Evolutionary conservation across 2,329 filamentous ascomycete genomes (phyloP), one percentile per base, ranked within the genome.

Genomic region (Fusarium sp.): DNA sequence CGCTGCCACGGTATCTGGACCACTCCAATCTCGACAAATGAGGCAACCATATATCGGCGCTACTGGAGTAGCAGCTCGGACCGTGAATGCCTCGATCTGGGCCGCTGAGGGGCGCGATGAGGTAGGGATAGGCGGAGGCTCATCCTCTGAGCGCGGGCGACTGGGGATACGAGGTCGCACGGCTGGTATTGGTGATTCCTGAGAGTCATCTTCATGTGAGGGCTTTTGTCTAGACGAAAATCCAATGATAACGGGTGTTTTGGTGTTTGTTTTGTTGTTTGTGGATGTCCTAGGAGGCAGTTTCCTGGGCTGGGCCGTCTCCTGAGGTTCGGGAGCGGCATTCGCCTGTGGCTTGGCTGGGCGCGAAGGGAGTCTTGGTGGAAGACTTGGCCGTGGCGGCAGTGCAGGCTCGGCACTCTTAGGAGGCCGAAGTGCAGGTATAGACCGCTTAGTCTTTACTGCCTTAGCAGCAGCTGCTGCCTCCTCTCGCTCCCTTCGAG

Each of bases 11-110:
- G 83, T 83, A 82, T 98, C 96, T 0, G 94, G 93, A 0, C 84
- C 91, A 8, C 94, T 95, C 82, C 97, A 98, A 83, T 98, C 95
- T 73, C 95, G 91, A 80, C 96, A 98, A 67, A 91, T 85, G 62
- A 98, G 87, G 81, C 96, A 98, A n/a, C 83, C 81, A 34, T 79
- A 77, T 18, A 77, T 74, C 9, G 74, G 74, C 22, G 38, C 69
- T 35, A 76, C 72, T 14, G 77, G 77, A 11, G 79, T 69, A 14
- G 79, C 72, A 14, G 77, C 74, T 56, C 82, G 82, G 50, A 80
- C 77, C 14, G 82, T 80, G 6, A 81, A 82, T 3, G 86, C 85
- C 62, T 87, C 83, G 35, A 90, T 87, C 74, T 90, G 85, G n/a
- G 85, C 83, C 13, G 81, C 77, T 4, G 86, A 86, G 3, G 89